Evolutionary conservation across 192 early-diverging fungal genomes (phyloP), one percentile per base, ranked within the genome.

Genomic region (Phlyctochytrium bullatum): DNA sequence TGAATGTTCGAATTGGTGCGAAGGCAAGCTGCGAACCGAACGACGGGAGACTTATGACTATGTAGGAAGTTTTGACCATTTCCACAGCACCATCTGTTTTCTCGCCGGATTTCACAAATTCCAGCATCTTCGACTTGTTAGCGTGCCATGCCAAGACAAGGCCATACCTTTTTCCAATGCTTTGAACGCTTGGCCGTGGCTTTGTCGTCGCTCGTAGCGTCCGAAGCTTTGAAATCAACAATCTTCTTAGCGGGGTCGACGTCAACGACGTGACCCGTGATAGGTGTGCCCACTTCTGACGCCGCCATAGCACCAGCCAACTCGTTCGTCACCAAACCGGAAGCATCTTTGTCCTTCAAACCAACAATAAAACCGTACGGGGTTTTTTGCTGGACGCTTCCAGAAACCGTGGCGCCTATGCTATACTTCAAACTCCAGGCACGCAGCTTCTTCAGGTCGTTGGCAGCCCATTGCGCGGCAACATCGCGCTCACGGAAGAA

Each of bases 31-130:
- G 32, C 20, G 34, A 24, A 2, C 20, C 52, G 2, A 75, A 59
- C 27, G 61, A 64, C 0, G 92, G 90, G 59, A 93, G 56, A 2
- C 86, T 82, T 12, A 91, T 59, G 28, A 94, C 82, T 27, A 86
- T 56, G 64, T 94, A 94, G 69, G 89, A 88, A 30, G 92, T 84
- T 77, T 93, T 94, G 61, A 94, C 82, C 14, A 91, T 62, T 64
- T 90, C 86, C 35, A 94, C 82, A 27, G 83, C 75, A 28, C 84
- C 77, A 30, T 89, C 88, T 10, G 89, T 30, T 31, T 61, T 3
- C 12, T 67, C 51, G 1, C n/a, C 36, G 28, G 64, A 35, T 28
- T 17, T n/a, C n/a, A n/a, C n/a, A n/a, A n/a, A n/a, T n/a, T n/a
- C n/a, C n/a, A n/a, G n/a, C n/a, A n/a, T n/a, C n/a, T n/a, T n/a